Evolutionary conservation across 2,329 filamentous ascomycete species (phyloP), one percentile per base, ranked within the genome.

Genomic region (Verticillium zaregamsianum): DNA sequence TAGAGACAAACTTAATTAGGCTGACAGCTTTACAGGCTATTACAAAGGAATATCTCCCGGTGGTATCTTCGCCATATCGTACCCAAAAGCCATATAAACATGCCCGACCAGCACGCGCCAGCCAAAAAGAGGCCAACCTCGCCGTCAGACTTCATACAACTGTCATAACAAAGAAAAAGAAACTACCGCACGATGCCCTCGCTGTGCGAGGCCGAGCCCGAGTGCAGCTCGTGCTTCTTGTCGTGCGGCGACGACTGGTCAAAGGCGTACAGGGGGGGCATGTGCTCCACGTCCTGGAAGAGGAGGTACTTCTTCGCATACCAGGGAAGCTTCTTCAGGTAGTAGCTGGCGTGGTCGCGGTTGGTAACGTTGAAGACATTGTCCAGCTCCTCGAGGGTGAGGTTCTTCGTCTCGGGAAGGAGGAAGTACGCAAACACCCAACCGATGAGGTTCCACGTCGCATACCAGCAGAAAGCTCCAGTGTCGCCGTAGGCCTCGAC

Each of bases 391-490:
- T 75, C 73, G 0, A 75, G 67, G 0, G 73, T 75, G 37, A 74
- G 45, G 7, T 68, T 68, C 68, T 76, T 76, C 0, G 74, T 76
- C 61, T 76, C 74, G 2, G 74, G 74, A 0, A 76, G 66, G 4
- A 74, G 49, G 63, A 75, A 75, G 57, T 73, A 74, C 14, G 68
- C 67, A 7, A 74, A 70, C 4, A 73, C n/a, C 66, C 69, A 75
- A 0, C 72, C 72, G 9, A 75, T 66, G 0, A 75, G 4, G 39
- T 74, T 74, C 73, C 73, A 79, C 2, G 68, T 72, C 0, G 75
- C 76, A 31, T 77, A 77, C 60, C 74, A 78, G 55, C 74, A 69
- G 54, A 79, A 76, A 3, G 73, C 76, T 2, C 76, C 76, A 0
- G 71, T 75, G 3, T 66, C 66, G 5, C 70, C 69, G 5, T 77